Percentiles rank a stretch among this genome's conserved stretches.
These are phyloP conservation scores for Osmanthus fragrans DNA, from an alignment of 257 asterid genomes.

Conservation along the genomic window DNA sequence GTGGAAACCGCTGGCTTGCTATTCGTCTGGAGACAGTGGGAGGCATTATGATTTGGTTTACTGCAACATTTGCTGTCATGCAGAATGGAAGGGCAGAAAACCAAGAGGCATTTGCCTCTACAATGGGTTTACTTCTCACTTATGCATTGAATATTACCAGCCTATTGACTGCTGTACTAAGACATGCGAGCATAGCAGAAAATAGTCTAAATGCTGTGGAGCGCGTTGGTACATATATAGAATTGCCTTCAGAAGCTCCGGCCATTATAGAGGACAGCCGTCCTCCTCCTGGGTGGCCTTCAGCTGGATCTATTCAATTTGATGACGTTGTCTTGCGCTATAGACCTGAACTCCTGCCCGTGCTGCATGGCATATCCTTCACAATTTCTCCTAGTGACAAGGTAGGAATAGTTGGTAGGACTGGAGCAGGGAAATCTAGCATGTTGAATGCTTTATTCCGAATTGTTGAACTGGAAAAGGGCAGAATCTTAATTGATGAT, in stretches of 20 bases:
- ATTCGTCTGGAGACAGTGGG: constrained; percentile 92
- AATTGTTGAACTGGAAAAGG: constrained; percentile 83
- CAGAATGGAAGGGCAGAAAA: constrained; percentile 87
- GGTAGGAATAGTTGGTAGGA: constrained; percentile 96
- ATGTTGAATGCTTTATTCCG: constrained; percentile 95
- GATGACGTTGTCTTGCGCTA: constrained; percentile 81
- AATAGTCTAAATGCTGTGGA: constrained; percentile 93
- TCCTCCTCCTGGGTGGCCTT: constrained; percentile 99
- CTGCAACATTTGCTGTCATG: constrained; percentile 95
- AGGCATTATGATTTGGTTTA: constrained; percentile 94
- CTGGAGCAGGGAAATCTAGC: constrained; percentile 99
- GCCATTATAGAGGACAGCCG: constrained; percentile 63
- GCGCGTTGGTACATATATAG: constrained; percentile 92
- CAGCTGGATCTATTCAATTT: constrained; percentile 74
- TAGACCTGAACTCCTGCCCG: constrained; percentile 97
- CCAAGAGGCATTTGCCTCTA: constrained; percentile 87
- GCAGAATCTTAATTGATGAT: constrained; percentile 77
- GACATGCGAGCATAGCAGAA: constrained; percentile 93
- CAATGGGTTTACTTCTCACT: constrained; percentile 96
- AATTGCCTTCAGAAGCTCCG: constrained; percentile 81
- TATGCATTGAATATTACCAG: constrained; percentile 85
- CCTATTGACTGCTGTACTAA: constrained; percentile 72
- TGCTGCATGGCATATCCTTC: constrained; percentile 85
- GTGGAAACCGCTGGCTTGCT: constrained; percentile 96
- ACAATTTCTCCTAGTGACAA: constrained; percentile 78